Evolutionary conservation across 2,329 filamentous ascomycete species (phyloP).

Genomic region (Aspergillus floridensis): DNA sequence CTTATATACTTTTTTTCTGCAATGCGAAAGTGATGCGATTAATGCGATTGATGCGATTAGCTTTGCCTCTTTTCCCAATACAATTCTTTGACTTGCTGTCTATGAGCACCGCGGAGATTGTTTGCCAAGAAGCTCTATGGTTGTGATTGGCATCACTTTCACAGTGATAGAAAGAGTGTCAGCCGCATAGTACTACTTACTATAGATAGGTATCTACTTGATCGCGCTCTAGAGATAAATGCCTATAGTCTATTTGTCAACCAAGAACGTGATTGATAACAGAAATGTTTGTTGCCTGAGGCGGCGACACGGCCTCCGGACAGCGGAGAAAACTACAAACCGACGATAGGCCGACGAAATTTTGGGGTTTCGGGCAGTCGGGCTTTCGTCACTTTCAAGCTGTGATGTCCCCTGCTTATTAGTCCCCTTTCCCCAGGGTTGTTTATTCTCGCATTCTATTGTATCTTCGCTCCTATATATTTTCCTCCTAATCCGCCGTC

Average conservation of each 20-base stretch:
- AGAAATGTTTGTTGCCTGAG: slow-evolving; percentile 21
- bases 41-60: background rate
- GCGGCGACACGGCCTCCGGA: slow-evolving; percentile 20
- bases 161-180: background rate
- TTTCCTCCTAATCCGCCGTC: slow-evolving; percentile 3
- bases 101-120: background rate
- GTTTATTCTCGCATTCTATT: slow-evolving; percentile 8
- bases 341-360: slow-evolving; percentile 28
- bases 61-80: background rate
- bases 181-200: background rate
- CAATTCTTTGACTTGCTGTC: background rate
- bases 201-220: too few species aligned
- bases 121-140: background rate
- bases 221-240: background rate
- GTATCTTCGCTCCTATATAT: slow-evolving; percentile 2
- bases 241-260: background rate
- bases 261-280: background rate
- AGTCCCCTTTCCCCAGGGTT: slow-evolving; percentile 10
- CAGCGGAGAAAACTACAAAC: slow-evolving; percentile 33
- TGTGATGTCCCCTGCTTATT: slow-evolving; percentile 19
- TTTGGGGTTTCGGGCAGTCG: slow-evolving; percentile 20
- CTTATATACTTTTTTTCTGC: background rate
- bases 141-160: background rate
- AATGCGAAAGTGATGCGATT: slow-evolving; percentile 1
- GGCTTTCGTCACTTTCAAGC: background rate